These are phyloP conservation scores for Xylaria telfairii DNA, from an alignment of 495 filamentous ascomycete genomes.

Conservation along the genomic window DNA sequence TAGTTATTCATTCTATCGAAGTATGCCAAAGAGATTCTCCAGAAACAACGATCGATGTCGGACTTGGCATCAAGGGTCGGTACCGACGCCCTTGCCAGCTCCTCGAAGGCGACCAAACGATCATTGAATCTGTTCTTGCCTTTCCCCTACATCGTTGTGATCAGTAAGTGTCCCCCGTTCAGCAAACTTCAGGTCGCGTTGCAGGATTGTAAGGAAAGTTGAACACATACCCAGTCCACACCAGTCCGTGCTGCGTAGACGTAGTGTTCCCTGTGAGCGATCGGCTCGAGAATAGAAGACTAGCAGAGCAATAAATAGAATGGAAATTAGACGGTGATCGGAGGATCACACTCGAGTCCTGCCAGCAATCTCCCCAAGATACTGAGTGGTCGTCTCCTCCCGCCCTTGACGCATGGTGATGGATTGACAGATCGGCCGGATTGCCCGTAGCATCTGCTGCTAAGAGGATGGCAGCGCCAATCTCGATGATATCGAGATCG, in stretches of 20 bases:
- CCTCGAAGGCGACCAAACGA: neutral
- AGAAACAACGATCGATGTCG: constrained; percentile 5
- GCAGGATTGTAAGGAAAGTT: too few relatives aligned
- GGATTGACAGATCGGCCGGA: neutral
- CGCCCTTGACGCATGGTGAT: neutral
- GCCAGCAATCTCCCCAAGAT: constrained; percentile 19
- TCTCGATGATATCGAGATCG: constrained; percentile 17
- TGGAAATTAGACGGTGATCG: constrained; percentile 14
- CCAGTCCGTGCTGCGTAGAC: constrained; percentile 12
- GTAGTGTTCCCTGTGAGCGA: constrained; percentile 5
- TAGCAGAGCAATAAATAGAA: constrained; percentile 17
- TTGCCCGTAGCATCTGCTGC: neutral
- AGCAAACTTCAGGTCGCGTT: too few relatives aligned
- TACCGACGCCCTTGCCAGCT: neutral
- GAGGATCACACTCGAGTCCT: constrained; percentile 14
- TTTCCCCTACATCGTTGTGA: neutral
- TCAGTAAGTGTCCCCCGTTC: too few relatives aligned
- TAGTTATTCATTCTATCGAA: constrained; percentile 2
- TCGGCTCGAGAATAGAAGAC: constrained; percentile 3
- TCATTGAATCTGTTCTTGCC: constrained; percentile 19
- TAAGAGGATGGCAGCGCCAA: constrained; percentile 7
- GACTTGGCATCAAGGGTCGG: constrained; percentile 9
- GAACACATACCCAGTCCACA: constrained; percentile 12
- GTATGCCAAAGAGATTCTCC: constrained; percentile 15
- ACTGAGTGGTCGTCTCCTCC: constrained; percentile 8